These are phyloP conservation scores for Euphrasia arctica DNA, from an alignment of 305 asterid genomes.

Conservation along the genomic window DNA sequence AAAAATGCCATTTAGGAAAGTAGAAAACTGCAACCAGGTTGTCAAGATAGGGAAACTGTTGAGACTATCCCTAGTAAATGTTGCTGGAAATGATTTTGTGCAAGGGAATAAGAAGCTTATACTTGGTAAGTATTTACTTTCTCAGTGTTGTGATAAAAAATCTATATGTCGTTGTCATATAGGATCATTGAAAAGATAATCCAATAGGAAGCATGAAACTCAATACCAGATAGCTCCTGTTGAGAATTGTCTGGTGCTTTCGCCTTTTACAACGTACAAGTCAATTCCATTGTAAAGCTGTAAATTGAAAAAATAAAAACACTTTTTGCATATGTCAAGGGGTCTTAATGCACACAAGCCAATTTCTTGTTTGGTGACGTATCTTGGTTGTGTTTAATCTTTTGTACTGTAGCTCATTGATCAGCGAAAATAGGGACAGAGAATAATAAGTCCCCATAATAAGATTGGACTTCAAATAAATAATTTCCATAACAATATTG, in stretches of 20 bases:
- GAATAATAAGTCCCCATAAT: not conserved
- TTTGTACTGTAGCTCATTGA: not conserved
- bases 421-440: not conserved
- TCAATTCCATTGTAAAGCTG: conserved; percentile 5
- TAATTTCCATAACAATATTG: too few species aligned
- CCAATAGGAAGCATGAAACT: not conserved
- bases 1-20: conserved; percentile 87
- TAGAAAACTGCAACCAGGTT: conserved; percentile 92
- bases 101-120: conserved; percentile 93
- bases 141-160: conserved; percentile 4
- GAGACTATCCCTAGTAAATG: conserved; percentile 83
- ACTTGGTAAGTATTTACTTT: conserved; percentile 58
- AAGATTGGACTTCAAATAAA: conserved; percentile 7
- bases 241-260: conserved; percentile 11
- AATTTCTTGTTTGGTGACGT: not conserved
- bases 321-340: not conserved
- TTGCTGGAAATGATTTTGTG: conserved; percentile 88
- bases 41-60: conserved; percentile 72
- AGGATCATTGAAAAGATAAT: too few species aligned
- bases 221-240: conserved; percentile 7
- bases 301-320: not conserved
- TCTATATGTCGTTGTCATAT: not conserved
- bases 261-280: not conserved
- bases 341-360: not conserved
- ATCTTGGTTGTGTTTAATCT: not conserved